These are phyloP conservation scores for Lizanozyma gosingica DNA, from an alignment of 1,139 yeast species.

Conservation along the genomic window DNA sequence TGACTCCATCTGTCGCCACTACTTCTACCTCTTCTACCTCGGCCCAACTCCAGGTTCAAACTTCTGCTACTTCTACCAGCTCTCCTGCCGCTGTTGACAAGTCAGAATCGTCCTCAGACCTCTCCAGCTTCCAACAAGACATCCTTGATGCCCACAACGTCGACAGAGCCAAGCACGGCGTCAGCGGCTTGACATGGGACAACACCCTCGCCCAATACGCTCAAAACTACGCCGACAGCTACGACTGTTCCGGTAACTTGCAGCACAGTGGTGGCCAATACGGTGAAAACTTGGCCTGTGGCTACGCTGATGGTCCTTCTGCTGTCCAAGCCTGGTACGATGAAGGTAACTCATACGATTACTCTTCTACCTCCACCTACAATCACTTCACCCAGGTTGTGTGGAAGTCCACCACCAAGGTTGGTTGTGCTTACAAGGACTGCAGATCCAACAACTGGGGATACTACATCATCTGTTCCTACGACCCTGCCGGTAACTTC, in stretches of 20 bases:
- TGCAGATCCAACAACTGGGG: slow-evolving; percentile 41
- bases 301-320: slow-evolving; percentile 22
- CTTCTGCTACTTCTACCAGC: not conserved
- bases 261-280: slow-evolving; percentile 26
- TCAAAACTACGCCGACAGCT: slow-evolving; percentile 16
- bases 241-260: slow-evolving; percentile 28
- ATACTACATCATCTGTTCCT: slow-evolving; percentile 45
- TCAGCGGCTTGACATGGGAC: slow-evolving; percentile 25
- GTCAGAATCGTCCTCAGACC: not conserved
- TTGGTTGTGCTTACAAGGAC: slow-evolving; percentile 52
- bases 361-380: slow-evolving; percentile 18
- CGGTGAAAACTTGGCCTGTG: slow-evolving; percentile 34
- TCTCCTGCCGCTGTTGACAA: not conserved
- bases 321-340: slow-evolving; percentile 81
- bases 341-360: slow-evolving; percentile 57
- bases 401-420: slow-evolving; percentile 47
- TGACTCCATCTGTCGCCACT: not conserved
- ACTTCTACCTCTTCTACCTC: not conserved
- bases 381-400: slow-evolving; percentile 67
- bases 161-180: slow-evolving; percentile 21
- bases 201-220: slow-evolving; percentile 22
- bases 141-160: slow-evolving; percentile 22
- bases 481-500: slow-evolving; percentile 44
- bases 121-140: not conserved
- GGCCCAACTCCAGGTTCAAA: not conserved